Conservation (phyloP, 305 asterid species). For the Solanum chacoense region DNA sequence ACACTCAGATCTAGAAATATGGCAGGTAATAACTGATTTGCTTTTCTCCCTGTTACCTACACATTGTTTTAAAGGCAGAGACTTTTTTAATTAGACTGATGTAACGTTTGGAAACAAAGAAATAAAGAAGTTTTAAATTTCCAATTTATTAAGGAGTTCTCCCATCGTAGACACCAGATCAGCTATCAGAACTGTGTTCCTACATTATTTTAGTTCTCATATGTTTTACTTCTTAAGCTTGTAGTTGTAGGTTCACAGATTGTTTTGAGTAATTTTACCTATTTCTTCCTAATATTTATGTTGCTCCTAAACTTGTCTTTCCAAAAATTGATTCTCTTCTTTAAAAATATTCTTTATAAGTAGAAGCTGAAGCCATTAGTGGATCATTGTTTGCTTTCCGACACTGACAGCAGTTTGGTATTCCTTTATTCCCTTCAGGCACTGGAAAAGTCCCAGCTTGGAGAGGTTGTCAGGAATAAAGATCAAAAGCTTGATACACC, state of each 20-base stretch:
- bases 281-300: neutral
- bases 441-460: conserved; percentile 93
- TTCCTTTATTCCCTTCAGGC: conserved; percentile 35
- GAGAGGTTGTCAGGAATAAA: conserved; percentile 74
- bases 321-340: neutral
- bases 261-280: neutral
- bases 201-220: neutral
- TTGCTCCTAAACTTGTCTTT: neutral
- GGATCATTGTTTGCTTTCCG: neutral
- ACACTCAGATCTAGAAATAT: conserved; percentile 74
- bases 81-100: neutral
- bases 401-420: neutral
- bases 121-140: neutral
- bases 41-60: neutral
- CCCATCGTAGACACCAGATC: neutral
- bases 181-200: neutral
- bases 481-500: conserved; percentile 89
- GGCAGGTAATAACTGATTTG: conserved; percentile 50
- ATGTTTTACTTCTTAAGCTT: neutral
- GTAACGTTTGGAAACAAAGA: neutral
- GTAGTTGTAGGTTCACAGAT: neutral
- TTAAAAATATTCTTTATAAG: neutral
- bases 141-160: neutral
- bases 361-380: neutral
- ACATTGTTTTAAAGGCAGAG: neutral